Evolutionary conservation across 306 rosid species (phyloP).

Genomic region (Cucurbita ficifolia): DNA sequence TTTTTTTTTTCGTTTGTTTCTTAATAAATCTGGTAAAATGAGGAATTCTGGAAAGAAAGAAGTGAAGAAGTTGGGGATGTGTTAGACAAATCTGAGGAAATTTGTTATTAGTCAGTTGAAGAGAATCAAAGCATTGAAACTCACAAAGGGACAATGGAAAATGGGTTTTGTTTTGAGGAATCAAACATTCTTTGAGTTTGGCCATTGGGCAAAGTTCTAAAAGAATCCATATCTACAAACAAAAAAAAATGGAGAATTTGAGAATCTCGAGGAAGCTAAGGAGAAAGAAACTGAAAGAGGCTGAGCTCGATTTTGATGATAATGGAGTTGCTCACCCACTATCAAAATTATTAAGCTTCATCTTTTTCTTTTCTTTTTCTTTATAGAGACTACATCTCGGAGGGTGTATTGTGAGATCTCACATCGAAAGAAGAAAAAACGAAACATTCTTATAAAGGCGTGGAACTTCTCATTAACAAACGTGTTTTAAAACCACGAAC

Average conservation of each 20-base stretch:
- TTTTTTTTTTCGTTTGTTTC: background rate
- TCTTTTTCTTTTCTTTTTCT: background rate
- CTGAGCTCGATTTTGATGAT: slow-evolving; percentile 32
- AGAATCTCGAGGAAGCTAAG: slow-evolving; percentile 59
- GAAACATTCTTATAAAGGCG: no score
- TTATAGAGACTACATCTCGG: no score
- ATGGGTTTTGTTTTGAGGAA: slow-evolving; percentile 17
- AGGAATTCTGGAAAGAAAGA: background rate
- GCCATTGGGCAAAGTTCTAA: slow-evolving; percentile 46
- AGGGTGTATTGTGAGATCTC: no score
- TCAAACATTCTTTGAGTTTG: slow-evolving; percentile 54
- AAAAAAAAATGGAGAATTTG: slow-evolving; percentile 67
- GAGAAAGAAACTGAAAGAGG: background rate
- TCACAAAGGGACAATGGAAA: slow-evolving; percentile 3
- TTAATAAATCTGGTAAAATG: background rate
- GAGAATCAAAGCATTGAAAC: slow-evolving; percentile 22
- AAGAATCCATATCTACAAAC: background rate
- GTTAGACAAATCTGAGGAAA: background rate
- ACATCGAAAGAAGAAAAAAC: no score
- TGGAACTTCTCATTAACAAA: no score
- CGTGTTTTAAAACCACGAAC: no score
- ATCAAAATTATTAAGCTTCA: background rate
- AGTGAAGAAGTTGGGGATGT: background rate
- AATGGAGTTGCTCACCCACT: slow-evolving; percentile 68
- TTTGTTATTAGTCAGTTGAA: background rate